Percentiles rank a stretch among this genome's conserved stretches.
Evolutionary conservation across 1,139 yeast genomes (phyloP).

Genomic region (Pneumocystis jirovecii): DNA sequence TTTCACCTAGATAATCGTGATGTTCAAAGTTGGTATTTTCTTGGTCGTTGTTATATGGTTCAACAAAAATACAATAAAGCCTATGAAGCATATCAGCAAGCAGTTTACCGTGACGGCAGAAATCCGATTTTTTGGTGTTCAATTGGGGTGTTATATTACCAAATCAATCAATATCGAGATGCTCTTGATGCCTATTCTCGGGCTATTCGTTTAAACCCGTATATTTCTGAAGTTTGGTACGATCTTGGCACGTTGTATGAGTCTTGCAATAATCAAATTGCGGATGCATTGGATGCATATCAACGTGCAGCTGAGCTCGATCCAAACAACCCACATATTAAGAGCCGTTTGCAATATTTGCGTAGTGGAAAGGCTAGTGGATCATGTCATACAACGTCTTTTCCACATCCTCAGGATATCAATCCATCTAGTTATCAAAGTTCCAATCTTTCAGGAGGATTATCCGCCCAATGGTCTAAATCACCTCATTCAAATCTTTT

Average conservation of each 20-base stretch:
- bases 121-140: constrained; percentile 99
- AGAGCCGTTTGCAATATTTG: constrained; percentile 77
- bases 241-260: constrained; percentile 93
- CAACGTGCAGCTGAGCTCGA: constrained; percentile 91
- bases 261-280: constrained; percentile 87
- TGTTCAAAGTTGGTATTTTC: constrained; percentile 92
- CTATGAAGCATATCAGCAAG: constrained; percentile 96
- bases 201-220: constrained; percentile 88
- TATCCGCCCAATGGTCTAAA: constrained; percentile 20
- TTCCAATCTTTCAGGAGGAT: constrained; percentile 27
- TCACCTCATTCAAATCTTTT: constrained; percentile 2
- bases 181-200: constrained; percentile 95
- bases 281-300: constrained; percentile 92
- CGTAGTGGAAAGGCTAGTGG: constrained; percentile 34
- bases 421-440: constrained; percentile 39
- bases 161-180: constrained; percentile 87
- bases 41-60: constrained; percentile 94
- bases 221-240: constrained; percentile 95
- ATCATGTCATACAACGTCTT: constrained; percentile 22
- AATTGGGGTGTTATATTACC: constrained; percentile 90
- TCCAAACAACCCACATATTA: constrained; percentile 87
- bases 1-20: constrained; percentile 52
- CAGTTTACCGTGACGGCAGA: constrained; percentile 88
- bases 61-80: constrained; percentile 90
- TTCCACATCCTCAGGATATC: constrained; percentile 28